Percentiles rank a stretch among this genome's conserved stretches.
These are phyloP conservation scores for Alternaria ventricosa DNA, from an alignment of 2,329 filamentous ascomycete genomes.

Conservation along the genomic window DNA sequence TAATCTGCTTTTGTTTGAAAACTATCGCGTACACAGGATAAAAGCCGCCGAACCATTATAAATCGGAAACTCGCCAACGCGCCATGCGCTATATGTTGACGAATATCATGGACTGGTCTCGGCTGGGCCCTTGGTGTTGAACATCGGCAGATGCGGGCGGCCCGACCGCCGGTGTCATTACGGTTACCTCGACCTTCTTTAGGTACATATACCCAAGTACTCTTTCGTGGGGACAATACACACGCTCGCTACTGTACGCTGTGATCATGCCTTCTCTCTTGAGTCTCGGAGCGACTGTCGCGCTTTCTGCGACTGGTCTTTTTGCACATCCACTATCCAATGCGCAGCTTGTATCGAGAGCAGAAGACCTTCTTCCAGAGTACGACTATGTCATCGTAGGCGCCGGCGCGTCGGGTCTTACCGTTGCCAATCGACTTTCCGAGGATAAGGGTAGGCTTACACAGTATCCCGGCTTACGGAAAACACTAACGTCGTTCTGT, in stretches of 20 bases:
- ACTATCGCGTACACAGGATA: not conserved
- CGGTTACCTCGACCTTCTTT: not conserved
- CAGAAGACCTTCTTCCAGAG: constrained; percentile 19
- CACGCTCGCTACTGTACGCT: not conserved
- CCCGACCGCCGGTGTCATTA: constrained; percentile 2
- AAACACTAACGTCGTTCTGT: not conserved
- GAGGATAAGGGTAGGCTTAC: constrained; percentile 23
- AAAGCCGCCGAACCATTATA: not conserved
- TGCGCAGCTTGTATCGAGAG: constrained; percentile 15
- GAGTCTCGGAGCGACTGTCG: constrained; percentile 11
- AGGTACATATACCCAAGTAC: constrained; percentile 1
- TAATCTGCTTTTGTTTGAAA: not conserved
- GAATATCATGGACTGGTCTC: not conserved
- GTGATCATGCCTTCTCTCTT: constrained; percentile 17
- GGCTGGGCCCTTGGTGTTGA: not conserved
- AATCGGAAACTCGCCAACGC: not conserved
- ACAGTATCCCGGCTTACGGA: not conserved
- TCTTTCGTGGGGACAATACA: not conserved
- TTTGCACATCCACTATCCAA: constrained; percentile 26
- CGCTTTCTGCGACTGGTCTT: constrained; percentile 16
- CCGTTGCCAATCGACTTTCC: constrained; percentile 37
- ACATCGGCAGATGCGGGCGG: constrained; percentile 6
- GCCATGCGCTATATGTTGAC: constrained; percentile 1
- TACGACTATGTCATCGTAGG: constrained; percentile 40
- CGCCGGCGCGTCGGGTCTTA: constrained; percentile 34